phyloP scores from a whole-genome alignment of 116 monocot genomes.

The Posidonia oceanica region DNA sequence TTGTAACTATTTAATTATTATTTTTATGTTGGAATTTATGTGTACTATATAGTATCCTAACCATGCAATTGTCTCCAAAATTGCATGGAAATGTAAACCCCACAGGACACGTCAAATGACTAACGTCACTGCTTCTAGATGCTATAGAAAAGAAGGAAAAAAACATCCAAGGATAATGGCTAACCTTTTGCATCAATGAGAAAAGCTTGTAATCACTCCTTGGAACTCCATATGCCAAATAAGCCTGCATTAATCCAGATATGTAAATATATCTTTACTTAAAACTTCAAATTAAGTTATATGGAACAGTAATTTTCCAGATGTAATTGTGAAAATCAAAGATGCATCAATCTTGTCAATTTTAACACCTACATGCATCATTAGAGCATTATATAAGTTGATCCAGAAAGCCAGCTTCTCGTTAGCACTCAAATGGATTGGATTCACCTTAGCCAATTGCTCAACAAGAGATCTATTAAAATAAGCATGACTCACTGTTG shows the following conservation, averaged over 20 bases:
- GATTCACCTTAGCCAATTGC: slow-evolving; percentile 75
- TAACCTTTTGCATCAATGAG: slow-evolving; percentile 89
- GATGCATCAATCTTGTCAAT: not conserved
- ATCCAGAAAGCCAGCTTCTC: slow-evolving; percentile 90
- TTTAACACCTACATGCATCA: slow-evolving; percentile 70
- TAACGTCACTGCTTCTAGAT: no score
- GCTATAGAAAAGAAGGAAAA: no score
- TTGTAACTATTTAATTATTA: no score
- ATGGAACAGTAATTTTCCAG: not conserved
- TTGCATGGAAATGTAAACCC: not conserved
- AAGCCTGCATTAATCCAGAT: slow-evolving; percentile 35
- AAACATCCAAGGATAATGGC: not conserved
- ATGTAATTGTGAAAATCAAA: not conserved
- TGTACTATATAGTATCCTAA: no score
- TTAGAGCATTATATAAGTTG: slow-evolving; percentile 85
- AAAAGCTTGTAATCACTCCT: slow-evolving; percentile 70
- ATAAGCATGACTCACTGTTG: not conserved
- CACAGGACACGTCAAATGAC: no score
- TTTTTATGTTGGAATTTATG: no score
- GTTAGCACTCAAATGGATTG: slow-evolving; percentile 41
- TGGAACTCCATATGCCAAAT: slow-evolving; percentile 89
- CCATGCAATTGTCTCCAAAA: not conserved
- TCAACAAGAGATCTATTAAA: slow-evolving; percentile 54
- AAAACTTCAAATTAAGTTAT: not conserved
- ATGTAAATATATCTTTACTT: not conserved